Evolutionary conservation across 2,329 filamentous ascomycete genomes (phyloP), one percentile per base, ranked within the genome.

Genomic region (Hypocreales sp.): DNA sequence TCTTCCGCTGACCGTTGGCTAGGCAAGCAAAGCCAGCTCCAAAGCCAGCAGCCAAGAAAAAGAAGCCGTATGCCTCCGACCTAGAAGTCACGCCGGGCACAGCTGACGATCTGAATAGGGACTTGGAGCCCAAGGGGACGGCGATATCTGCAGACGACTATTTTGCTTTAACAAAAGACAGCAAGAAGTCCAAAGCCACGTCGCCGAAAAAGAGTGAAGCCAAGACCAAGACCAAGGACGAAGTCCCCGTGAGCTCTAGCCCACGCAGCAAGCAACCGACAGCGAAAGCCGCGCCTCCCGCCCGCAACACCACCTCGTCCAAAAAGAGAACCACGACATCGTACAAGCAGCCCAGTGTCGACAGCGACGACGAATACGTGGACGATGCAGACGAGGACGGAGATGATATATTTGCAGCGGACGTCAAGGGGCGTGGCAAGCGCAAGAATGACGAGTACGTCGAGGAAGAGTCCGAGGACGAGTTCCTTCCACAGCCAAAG

Each of bases 401-500:
- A 4, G 78, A 70, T n/a, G 86, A 93, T 40, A 84, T 93, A 13
- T 86, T 86, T 50, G 79, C 76, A 10, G 75, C 78, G 4, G 73
- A 81, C 36, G 67, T 65, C 19, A 78, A 73, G 45, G 67, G 66
- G 25, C 58, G 67, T 24, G 71, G 66, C 31, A 81, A 73, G 46
- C 63, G 68, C 26, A 78, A 72, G 40, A 73, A 73, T 22, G 80
- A 90, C 43, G 76, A 82, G 28, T 82, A 86, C 30, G 64, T 69
- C 32, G 78, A 79, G 33, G 78, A 79, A 32, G 71, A 72, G 13
- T 78, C 75, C 25, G 82, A 90, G 29, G 77, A 83, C 18, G 73
- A 82, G 25, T 45, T 69, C 15, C 49, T 66, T 8, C 64, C 75
- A 1, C 64, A 70, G 40, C 64, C 74, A 1, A 79, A 69, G 45